Evolutionary conservation across 306 rosid species (phyloP).

Genomic region (Trifolium dubium): DNA sequence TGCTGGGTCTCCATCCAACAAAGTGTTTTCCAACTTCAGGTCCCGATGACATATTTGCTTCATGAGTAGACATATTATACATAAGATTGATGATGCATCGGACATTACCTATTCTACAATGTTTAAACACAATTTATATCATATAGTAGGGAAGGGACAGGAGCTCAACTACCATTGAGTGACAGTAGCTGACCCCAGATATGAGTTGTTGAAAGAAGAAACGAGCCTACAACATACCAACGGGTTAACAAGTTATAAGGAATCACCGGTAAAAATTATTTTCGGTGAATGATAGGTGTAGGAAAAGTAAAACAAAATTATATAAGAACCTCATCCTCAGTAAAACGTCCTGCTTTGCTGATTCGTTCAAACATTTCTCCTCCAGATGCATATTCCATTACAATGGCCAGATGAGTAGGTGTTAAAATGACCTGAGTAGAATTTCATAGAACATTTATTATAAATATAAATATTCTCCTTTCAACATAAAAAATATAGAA

Average conservation of each 20-base stretch:
- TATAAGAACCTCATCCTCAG: slow-evolving; percentile 81
- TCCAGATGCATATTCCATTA: slow-evolving; percentile 96
- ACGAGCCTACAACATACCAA: slow-evolving; percentile 72
- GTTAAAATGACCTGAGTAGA: slow-evolving; percentile 73
- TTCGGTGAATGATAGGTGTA: neutral
- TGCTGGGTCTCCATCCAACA: slow-evolving; percentile 90
- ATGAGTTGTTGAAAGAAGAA: slow-evolving; percentile 97
- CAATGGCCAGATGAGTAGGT: slow-evolving; percentile 94
- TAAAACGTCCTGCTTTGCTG: slow-evolving; percentile 75
- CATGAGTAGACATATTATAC: slow-evolving; percentile 44
- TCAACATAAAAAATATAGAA: neutral
- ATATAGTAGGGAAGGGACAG: neutral
- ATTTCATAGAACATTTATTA: slow-evolving; percentile 7
- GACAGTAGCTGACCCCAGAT: slow-evolving; percentile 95
- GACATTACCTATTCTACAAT: slow-evolving; percentile 22
- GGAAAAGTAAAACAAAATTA: slow-evolving; percentile 20
- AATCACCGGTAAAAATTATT: neutral
- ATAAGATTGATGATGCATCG: slow-evolving; percentile 4
- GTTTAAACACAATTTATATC: neutral
- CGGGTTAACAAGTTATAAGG: slow-evolving; percentile 29
- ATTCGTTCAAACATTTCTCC: slow-evolving; percentile 88
- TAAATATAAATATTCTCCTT: slow-evolving; percentile 9
- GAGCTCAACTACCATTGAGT: slow-evolving; percentile 74
- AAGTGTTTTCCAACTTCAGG: slow-evolving; percentile 90
- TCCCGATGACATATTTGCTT: slow-evolving; percentile 99